A percentile compares a stretch with the other conserved stretches of the same genome.
These are phyloP conservation scores for Penicillium verhagenii DNA, from an alignment of 495 filamentous ascomycete species.

Conservation along the genomic window DNA sequence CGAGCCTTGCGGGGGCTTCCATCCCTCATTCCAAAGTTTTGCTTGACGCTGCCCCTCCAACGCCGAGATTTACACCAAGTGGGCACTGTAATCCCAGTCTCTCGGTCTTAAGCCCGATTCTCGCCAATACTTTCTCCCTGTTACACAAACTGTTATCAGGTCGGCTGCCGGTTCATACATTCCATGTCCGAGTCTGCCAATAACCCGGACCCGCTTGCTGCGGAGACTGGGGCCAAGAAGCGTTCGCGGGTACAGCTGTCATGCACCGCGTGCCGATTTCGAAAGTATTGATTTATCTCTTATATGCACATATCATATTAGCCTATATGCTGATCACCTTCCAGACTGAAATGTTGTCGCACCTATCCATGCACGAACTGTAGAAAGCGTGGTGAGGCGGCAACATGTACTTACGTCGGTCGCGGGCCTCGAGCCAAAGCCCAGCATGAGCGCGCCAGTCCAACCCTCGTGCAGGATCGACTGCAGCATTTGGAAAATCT, in stretches of 20 bases:
- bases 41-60: background rate
- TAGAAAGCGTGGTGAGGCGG: conserved; percentile 43
- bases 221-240: conserved; percentile 34
- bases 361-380: conserved; percentile 51
- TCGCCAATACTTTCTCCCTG: background rate
- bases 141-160: background rate
- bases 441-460: conserved; percentile 32
- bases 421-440: conserved; percentile 35
- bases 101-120: background rate
- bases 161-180: too few relatives aligned
- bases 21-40: background rate
- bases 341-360: conserved; percentile 53
- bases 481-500: conserved; percentile 53
- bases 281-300: conserved; percentile 49
- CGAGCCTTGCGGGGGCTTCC: background rate
- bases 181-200: conserved; percentile 15
- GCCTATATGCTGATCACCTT: background rate
- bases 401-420: conserved; percentile 43
- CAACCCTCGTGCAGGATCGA: conserved; percentile 45
- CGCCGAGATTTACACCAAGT: background rate
- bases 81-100: background rate
- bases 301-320: background rate
- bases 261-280: conserved; percentile 51
- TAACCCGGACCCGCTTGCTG: conserved; percentile 11
- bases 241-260: conserved; percentile 53